These are phyloP conservation scores for Penicillium silybi DNA, from an alignment of 495 filamentous ascomycete genomes.

Conservation along the genomic window DNA sequence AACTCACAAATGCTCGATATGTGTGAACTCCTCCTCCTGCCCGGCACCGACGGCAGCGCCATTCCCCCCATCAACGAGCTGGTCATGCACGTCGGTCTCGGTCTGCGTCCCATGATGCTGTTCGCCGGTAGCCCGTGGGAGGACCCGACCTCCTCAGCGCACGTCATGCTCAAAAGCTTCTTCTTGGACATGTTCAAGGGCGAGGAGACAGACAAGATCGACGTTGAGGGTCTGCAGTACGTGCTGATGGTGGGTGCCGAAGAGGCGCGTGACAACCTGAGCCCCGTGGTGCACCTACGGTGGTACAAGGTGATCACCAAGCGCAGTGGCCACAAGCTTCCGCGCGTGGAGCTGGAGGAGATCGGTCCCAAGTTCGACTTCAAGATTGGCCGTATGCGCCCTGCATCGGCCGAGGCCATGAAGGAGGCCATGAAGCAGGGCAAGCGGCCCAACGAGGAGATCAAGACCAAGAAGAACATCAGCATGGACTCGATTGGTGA, in stretches of 20 bases:
- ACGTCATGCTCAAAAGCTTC: slow-evolving; percentile 79
- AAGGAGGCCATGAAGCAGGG: slow-evolving; percentile 90
- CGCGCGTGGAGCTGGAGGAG: slow-evolving; percentile 88
- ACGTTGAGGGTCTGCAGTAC: slow-evolving; percentile 92
- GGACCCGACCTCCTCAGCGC: slow-evolving; percentile 64
- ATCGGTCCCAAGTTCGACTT: slow-evolving; percentile 96
- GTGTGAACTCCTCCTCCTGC: slow-evolving; percentile 79
- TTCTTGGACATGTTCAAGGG: slow-evolving; percentile 89
- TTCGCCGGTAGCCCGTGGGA: slow-evolving; percentile 87
- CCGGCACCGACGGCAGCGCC: slow-evolving; percentile 54
- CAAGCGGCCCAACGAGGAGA: slow-evolving; percentile 54
- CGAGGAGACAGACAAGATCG: slow-evolving; percentile 67
- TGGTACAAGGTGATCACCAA: slow-evolving; percentile 81
- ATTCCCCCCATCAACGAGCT: slow-evolving; percentile 76
- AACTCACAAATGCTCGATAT: slow-evolving; percentile 85
- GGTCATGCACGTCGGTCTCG: slow-evolving; percentile 73
- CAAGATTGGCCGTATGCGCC: slow-evolving; percentile 72
- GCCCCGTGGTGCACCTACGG: slow-evolving; percentile 74
- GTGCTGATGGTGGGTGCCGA: slow-evolving; percentile 74
- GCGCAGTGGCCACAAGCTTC: slow-evolving; percentile 79
- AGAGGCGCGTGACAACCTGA: slow-evolving; percentile 61
- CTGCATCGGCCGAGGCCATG: slow-evolving; percentile 69
- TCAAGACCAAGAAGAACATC: slow-evolving; percentile 90
- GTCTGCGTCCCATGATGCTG: slow-evolving; percentile 72
- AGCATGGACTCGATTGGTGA: slow-evolving; percentile 87